A percentile compares a stretch with the other conserved stretches of the same genome.
Evolutionary conservation across 2,329 filamentous ascomycete genomes (phyloP).

Genomic region (Massarina eburnea): DNA sequence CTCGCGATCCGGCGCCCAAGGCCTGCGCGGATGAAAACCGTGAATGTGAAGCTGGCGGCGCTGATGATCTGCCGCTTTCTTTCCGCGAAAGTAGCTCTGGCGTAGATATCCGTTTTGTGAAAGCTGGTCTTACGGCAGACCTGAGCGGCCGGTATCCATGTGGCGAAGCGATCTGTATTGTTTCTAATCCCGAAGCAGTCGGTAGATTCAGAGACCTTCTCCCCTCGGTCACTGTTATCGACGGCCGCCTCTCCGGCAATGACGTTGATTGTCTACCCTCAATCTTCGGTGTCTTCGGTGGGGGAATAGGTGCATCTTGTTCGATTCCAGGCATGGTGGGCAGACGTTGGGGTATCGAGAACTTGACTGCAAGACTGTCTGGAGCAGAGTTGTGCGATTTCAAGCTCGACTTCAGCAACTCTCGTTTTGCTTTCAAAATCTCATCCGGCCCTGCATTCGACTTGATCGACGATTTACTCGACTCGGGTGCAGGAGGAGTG

Average conservation of each 20-base stretch:
- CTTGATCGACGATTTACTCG: slow-evolving; percentile 18
- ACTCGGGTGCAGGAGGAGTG: slow-evolving; percentile 9
- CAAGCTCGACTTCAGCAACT: slow-evolving; percentile 24
- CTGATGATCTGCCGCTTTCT: slow-evolving; percentile 7
- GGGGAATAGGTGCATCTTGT: not conserved
- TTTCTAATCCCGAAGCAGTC: not conserved
- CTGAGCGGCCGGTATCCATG: not conserved
- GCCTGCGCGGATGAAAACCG: slow-evolving; percentile 18
- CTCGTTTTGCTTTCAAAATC: slow-evolving; percentile 11
- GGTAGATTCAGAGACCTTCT: not conserved
- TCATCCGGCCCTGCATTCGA: slow-evolving; percentile 2
- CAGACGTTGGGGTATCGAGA: slow-evolving; percentile 21
- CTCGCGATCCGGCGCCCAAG: slow-evolving; percentile 12
- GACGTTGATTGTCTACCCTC: no score
- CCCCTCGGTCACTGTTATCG: not conserved
- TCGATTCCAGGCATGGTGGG: slow-evolving; percentile 4
- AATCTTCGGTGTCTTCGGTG: not conserved
- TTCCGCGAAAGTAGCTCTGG: slow-evolving; percentile 8
- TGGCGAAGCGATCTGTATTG: not conserved
- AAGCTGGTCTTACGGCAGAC: slow-evolving; percentile 4
- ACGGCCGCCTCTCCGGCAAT: no score
- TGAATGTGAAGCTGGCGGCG: slow-evolving; percentile 5
- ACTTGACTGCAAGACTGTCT: slow-evolving; percentile 23
- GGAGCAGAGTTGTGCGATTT: slow-evolving; percentile 23
- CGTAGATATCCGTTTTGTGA: slow-evolving; percentile 18